Evolutionary conservation across 495 filamentous ascomycete genomes (phyloP).

Genomic region (Barbatosphaeria neglecta): DNA sequence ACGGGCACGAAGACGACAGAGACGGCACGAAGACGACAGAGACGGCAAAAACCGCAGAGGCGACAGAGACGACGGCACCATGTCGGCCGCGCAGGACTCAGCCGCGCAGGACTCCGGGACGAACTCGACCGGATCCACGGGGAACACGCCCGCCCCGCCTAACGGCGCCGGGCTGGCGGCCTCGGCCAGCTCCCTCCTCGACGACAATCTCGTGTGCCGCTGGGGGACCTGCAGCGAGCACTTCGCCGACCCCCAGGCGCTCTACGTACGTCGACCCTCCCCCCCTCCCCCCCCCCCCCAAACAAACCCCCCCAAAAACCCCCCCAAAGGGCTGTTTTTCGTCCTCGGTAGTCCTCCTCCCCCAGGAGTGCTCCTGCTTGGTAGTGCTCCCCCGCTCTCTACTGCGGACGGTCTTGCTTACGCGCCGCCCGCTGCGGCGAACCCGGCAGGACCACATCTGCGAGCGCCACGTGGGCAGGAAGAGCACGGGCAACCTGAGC

Average conservation of each 20-base stretch:
- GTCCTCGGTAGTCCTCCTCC: too few relatives aligned
- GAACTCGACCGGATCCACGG: conserved; percentile 24
- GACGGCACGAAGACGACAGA: too few relatives aligned
- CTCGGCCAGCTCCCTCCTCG: conserved; percentile 19
- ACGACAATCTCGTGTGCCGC: conserved; percentile 66
- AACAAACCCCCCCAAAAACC: too few relatives aligned
- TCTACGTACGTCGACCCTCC: conserved; percentile 66
- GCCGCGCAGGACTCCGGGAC: conserved; percentile 2
- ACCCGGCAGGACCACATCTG: conserved; percentile 97
- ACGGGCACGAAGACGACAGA: too few relatives aligned
- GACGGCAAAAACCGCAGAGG: too few relatives aligned
- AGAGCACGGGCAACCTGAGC: conserved; percentile 98
- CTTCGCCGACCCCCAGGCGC: conserved; percentile 63
- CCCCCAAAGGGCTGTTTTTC: too few relatives aligned
- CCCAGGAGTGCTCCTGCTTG: too few relatives aligned
- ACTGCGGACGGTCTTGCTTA: too few relatives aligned
- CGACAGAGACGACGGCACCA: too few relatives aligned
- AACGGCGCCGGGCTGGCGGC: conserved; percentile 23
- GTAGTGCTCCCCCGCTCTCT: too few relatives aligned
- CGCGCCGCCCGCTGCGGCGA: too few relatives aligned
- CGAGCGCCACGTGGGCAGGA: conserved; percentile 95
- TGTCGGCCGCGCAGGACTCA: neutral
- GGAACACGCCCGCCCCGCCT: conserved; percentile 32
- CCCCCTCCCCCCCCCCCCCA: too few relatives aligned
- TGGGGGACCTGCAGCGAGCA: conserved; percentile 81